These are phyloP conservation scores for Naganishia friedmannii DNA, from an alignment of 768 basidiomycete genomes.

Conservation along the genomic window DNA sequence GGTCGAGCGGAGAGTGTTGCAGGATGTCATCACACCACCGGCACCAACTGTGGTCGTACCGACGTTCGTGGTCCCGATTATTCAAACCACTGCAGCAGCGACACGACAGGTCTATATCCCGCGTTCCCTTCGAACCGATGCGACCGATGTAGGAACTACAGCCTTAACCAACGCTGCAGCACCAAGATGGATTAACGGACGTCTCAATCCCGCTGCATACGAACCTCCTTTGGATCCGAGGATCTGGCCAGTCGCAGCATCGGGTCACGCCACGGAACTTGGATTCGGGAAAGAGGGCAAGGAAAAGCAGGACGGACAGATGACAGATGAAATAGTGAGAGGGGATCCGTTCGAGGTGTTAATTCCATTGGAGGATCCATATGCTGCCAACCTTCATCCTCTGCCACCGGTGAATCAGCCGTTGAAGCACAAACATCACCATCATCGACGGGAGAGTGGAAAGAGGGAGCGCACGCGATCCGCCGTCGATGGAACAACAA, in stretches of 20 bases:
- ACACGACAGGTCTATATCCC: constrained; percentile 10
- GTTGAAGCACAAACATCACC: constrained; percentile 13
- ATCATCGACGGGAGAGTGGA: constrained; percentile 14
- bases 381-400: constrained; percentile 26
- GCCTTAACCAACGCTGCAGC: neutral
- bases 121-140: neutral
- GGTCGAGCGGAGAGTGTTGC: neutral
- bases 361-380: constrained; percentile 22
- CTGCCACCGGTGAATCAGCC: constrained; percentile 18
- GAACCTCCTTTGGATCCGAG: constrained; percentile 18
- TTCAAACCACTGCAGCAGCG: neutral
- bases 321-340: too few species aligned
- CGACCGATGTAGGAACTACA: neutral
- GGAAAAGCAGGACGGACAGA: neutral
- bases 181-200: neutral
- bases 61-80: neutral
- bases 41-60: neutral
- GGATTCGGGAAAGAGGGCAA: constrained; percentile 3
- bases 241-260: constrained; percentile 12
- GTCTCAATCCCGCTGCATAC: constrained; percentile 12
- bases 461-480: constrained; percentile 21
- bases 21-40: neutral
- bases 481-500: neutral
- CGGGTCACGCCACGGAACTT: constrained; percentile 1
- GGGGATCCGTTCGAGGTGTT: constrained; percentile 5